Evolutionary conservation across 495 filamentous ascomycete genomes (phyloP).

Genomic region (Aspergillus avenaceus): DNA sequence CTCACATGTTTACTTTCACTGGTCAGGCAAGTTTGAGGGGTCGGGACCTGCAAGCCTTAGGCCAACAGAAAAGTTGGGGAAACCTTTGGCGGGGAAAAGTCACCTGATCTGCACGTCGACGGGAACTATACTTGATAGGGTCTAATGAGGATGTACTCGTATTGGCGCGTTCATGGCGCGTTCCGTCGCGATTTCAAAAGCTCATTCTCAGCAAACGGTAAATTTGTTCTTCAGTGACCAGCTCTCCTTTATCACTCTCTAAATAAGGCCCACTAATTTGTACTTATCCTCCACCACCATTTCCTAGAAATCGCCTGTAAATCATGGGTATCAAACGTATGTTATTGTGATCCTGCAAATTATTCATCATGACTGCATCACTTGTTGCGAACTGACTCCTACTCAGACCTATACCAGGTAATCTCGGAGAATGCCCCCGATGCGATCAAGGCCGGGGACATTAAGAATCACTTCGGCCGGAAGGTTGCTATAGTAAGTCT

Average conservation of each 20-base stretch:
- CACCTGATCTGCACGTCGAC: slow-evolving; percentile 7
- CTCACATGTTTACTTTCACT: neutral
- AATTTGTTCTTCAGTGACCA: too few relatives aligned
- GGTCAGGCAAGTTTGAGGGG: neutral
- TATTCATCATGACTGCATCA: neutral
- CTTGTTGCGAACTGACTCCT: slow-evolving; percentile 8
- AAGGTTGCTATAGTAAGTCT: slow-evolving; percentile 89
- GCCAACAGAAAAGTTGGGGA: slow-evolving; percentile 5
- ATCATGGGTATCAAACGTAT: slow-evolving; percentile 88
- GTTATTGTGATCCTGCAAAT: slow-evolving; percentile 7
- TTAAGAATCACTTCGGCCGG: slow-evolving; percentile 96
- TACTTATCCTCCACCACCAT: too few relatives aligned
- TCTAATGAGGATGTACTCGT: slow-evolving; percentile 25
- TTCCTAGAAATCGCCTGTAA: too few relatives aligned
- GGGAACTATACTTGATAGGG: slow-evolving; percentile 24
- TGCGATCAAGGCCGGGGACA: slow-evolving; percentile 93
- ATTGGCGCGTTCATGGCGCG: slow-evolving; percentile 25
- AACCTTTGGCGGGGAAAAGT: slow-evolving; percentile 6
- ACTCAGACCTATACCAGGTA: slow-evolving; percentile 69
- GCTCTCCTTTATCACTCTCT: too few relatives aligned
- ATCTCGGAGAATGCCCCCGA: slow-evolving; percentile 90
- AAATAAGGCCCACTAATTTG: too few relatives aligned
- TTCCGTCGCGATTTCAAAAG: slow-evolving; percentile 16
- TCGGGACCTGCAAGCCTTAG: neutral
- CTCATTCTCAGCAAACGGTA: too few relatives aligned